Evolutionary conservation across 495 filamentous ascomycete genomes (phyloP).

Genomic region (Hyaloscypha variabilis): DNA sequence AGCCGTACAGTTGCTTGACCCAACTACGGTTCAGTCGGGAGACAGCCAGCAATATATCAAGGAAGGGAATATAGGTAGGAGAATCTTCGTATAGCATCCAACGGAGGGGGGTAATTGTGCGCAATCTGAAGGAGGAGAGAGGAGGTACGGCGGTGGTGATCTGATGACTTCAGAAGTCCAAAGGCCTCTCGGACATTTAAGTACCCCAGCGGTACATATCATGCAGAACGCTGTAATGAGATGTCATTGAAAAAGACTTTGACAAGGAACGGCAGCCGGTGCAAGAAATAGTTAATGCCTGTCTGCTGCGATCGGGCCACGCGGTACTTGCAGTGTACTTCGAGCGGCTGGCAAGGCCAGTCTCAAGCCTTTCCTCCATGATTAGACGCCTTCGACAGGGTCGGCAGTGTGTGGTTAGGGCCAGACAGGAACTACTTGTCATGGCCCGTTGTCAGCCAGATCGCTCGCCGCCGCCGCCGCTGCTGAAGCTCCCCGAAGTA

Average conservation of each 20-base stretch:
- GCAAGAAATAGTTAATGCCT: conserved; percentile 26
- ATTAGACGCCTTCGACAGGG: conserved; percentile 22
- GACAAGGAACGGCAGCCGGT: conserved; percentile 24
- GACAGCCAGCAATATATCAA: not conserved
- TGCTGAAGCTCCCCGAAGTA: not conserved
- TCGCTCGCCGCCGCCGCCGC: not conserved
- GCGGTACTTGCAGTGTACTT: conserved; percentile 27
- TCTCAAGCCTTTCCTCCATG: conserved; percentile 13
- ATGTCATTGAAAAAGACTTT: conserved; percentile 33
- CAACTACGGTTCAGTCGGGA: conserved; percentile 11
- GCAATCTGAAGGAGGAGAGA: conserved; percentile 4
- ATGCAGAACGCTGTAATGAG: conserved; percentile 31
- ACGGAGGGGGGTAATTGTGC: not conserved
- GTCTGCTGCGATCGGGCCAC: conserved; percentile 17
- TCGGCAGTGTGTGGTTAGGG: conserved; percentile 1
- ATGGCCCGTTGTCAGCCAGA: conserved; percentile 3
- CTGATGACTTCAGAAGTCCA: conserved; percentile 29
- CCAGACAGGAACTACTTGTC: not conserved
- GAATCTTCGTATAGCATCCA: not conserved
- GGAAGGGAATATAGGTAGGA: not conserved
- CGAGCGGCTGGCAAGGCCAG: conserved; percentile 23
- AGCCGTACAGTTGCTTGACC: conserved; percentile 18
- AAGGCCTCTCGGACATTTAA: conserved; percentile 19
- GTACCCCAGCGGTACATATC: conserved; percentile 25
- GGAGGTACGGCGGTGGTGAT: conserved; percentile 20